These are phyloP conservation scores for Takashimella koratensis DNA, from an alignment of 1,284 basidiomycete genomes.

Conservation along the genomic window DNA sequence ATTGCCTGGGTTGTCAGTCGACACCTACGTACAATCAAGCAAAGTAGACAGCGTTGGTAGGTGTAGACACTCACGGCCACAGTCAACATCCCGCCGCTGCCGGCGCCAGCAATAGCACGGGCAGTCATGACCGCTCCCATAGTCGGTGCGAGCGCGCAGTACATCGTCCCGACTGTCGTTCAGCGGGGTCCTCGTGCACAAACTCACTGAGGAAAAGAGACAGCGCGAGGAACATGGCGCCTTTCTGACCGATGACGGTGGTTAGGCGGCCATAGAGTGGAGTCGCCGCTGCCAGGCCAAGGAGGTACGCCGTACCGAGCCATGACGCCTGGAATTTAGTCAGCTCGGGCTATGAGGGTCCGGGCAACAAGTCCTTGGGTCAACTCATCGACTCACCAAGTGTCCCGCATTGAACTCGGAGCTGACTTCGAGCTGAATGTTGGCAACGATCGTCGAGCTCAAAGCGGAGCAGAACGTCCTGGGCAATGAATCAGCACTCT, in stretches of 20 bases:
- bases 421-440: slow-evolving; percentile 35
- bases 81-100: slow-evolving; percentile 47
- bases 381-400: slow-evolving; percentile 15
- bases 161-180: slow-evolving; percentile 37
- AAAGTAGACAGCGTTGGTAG: not conserved
- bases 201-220: too few species aligned
- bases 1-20: too few species aligned
- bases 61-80: too few species aligned
- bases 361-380: too few species aligned
- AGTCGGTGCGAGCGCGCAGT: slow-evolving; percentile 35
- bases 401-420: slow-evolving; percentile 30
- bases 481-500: not conserved
- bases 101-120: slow-evolving; percentile 43
- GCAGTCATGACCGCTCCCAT: slow-evolving; percentile 45
- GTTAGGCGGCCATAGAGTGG: slow-evolving; percentile 31
- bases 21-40: too few species aligned
- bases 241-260: slow-evolving; percentile 27
- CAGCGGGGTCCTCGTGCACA: too few species aligned
- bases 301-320: slow-evolving; percentile 29
- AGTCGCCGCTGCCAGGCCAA: slow-evolving; percentile 35
- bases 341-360: too few species aligned
- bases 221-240: slow-evolving; percentile 25
- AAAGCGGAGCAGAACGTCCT: slow-evolving; percentile 32
- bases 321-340: slow-evolving; percentile 22
- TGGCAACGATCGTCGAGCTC: slow-evolving; percentile 30